phyloP scores from a whole-genome alignment of 495 filamentous ascomycete genomes.

The Aspergillus baeticus region DNA sequence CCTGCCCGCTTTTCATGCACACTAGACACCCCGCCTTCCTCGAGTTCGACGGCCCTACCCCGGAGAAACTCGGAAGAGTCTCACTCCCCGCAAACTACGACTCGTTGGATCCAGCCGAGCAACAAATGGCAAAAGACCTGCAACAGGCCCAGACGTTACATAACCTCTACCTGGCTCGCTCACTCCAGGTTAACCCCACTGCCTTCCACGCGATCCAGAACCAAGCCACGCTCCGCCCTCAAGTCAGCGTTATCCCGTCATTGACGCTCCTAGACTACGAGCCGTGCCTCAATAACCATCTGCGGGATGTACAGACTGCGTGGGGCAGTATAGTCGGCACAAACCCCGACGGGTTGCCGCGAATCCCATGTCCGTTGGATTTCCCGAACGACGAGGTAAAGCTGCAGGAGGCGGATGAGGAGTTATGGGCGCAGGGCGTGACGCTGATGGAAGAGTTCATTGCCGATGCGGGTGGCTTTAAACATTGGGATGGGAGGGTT shows the following conservation, averaged over 20 bases:
- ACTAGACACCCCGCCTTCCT: constrained; percentile 25
- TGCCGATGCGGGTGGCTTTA: constrained; percentile 24
- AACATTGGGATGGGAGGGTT: constrained; percentile 29
- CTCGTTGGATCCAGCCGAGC: constrained; percentile 20
- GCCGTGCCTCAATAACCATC: constrained; percentile 21
- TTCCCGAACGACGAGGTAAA: constrained; percentile 19
- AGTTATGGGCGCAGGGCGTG: constrained; percentile 27
- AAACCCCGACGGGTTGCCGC: constrained; percentile 8
- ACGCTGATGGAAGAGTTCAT: constrained; percentile 25
- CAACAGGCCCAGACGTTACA: constrained; percentile 24
- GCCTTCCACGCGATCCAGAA: constrained; percentile 24
- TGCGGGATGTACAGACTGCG: constrained; percentile 25
- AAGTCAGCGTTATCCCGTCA: constrained; percentile 25
- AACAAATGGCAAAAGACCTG: constrained; percentile 23
- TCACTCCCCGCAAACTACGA: constrained; percentile 20
- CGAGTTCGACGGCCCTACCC: constrained; percentile 29
- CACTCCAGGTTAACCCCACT: constrained; percentile 19
- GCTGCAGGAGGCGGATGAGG: constrained; percentile 20
- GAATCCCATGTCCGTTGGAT: constrained; percentile 20
- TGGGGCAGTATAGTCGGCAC: constrained; percentile 16
- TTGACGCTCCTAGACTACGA: constrained; percentile 27
- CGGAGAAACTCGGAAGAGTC: constrained; percentile 19
- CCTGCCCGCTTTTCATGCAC: constrained; percentile 30
- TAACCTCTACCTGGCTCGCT: constrained; percentile 25
- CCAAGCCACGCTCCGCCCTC: constrained; percentile 26